Conservation (phyloP, 495 filamentous ascomycete genomes). For the Tuber brumale region DNA sequence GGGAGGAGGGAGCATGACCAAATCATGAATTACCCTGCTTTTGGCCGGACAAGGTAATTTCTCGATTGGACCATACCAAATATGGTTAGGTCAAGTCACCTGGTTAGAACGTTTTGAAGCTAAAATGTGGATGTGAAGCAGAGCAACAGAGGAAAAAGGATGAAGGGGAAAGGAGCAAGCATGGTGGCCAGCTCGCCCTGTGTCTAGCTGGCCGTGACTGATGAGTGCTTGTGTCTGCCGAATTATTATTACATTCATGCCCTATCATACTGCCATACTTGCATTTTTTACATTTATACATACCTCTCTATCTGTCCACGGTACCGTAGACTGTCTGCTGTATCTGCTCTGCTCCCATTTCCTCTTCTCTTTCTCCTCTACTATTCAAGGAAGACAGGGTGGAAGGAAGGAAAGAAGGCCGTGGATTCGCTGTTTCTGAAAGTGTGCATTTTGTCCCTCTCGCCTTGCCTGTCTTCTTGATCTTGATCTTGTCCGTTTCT, state of each 20-base stretch:
- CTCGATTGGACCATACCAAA: conserved; percentile 36
- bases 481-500: background rate
- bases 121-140: conserved; percentile 2
- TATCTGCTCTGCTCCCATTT: conserved; percentile 28
- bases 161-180: background rate
- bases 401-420: conserved; percentile 1
- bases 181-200: background rate
- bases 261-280: background rate
- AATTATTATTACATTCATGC: background rate
- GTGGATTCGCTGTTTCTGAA: background rate
- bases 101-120: background rate
- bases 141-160: background rate
- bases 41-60: conserved; percentile 32
- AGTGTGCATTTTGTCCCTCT: background rate
- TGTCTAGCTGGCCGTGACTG: background rate
- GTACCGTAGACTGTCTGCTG: conserved; percentile 8
- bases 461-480: background rate
- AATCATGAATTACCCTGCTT: conserved; percentile 37
- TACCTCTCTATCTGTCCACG: conserved; percentile 16
- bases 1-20: conserved; percentile 17
- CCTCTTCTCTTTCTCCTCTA: conserved; percentile 10
- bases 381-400: conserved; percentile 6
- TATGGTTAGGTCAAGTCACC: conserved; percentile 20
- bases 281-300: background rate
- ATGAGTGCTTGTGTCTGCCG: background rate